Evolutionary conservation across 2,329 filamentous ascomycete species (phyloP).

Genomic region (Cladophialophora chaetospira): DNA sequence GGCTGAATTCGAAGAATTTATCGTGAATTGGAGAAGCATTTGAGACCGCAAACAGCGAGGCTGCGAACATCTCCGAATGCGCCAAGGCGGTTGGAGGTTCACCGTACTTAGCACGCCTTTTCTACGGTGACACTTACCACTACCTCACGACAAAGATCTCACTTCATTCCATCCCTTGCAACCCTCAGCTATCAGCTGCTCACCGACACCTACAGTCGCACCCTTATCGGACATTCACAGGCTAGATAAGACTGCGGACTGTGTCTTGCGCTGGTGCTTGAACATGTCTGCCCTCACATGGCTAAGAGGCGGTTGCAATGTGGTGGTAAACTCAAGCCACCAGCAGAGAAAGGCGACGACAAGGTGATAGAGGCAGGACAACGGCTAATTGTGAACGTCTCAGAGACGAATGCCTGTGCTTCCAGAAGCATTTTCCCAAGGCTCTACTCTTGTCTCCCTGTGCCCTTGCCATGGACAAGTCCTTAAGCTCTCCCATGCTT

Average conservation of each 20-base stretch:
- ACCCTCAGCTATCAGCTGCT: too few relatives aligned
- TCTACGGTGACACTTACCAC: neutral
- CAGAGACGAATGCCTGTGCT: neutral
- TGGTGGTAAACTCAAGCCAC: neutral
- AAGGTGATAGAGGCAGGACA: neutral
- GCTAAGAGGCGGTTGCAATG: neutral
- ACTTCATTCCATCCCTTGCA: too few relatives aligned
- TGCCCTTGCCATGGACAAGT: neutral
- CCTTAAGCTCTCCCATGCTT: too few relatives aligned
- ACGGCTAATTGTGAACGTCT: neutral
- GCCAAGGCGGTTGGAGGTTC: neutral
- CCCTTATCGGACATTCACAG: too few relatives aligned
- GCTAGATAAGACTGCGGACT: too few relatives aligned
- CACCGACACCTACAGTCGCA: too few relatives aligned
- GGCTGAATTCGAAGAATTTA: neutral
- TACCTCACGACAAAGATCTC: neutral
- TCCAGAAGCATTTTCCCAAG: neutral
- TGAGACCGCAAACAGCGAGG: neutral
- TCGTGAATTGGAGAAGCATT: neutral
- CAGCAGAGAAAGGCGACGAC: neutral
- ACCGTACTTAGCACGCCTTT: neutral
- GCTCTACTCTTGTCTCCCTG: neutral
- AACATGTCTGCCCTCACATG: too few relatives aligned
- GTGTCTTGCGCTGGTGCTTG: too few relatives aligned
- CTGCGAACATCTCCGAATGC: neutral